Evolutionary conservation across 2,329 filamentous ascomycete genomes (phyloP).

Genomic region (Pseudofabraea citricarpa): DNA sequence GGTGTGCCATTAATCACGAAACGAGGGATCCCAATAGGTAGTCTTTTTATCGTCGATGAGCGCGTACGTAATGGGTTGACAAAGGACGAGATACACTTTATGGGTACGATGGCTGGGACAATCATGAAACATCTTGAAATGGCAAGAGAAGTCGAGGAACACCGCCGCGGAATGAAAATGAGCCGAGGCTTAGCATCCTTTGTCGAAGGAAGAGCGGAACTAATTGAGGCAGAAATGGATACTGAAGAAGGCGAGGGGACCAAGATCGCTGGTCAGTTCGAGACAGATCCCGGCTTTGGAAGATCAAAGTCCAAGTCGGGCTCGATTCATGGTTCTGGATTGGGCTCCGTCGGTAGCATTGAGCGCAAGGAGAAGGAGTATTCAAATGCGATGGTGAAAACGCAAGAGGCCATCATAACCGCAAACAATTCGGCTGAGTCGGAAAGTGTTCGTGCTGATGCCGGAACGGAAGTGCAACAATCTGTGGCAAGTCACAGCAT

Average conservation of each 20-base stretch:
- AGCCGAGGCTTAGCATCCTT: conserved; percentile 49
- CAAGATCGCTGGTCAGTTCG: conserved; percentile 24
- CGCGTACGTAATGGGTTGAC: conserved; percentile 46
- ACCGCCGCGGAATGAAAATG: conserved; percentile 49
- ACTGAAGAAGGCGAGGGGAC: conserved; percentile 22
- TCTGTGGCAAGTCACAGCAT: conserved; percentile 2
- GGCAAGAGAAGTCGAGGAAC: conserved; percentile 47
- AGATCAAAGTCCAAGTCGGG: conserved; percentile 14
- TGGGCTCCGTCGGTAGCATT: conserved; percentile 7
- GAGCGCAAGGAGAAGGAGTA: conserved; percentile 22
- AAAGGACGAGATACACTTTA: conserved; percentile 44
- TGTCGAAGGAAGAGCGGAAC: conserved; percentile 38
- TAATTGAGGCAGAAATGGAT: conserved; percentile 23
- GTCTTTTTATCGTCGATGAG: conserved; percentile 55
- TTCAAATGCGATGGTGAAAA: conserved; percentile 12
- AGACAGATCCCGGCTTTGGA: conserved; percentile 13
- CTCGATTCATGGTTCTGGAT: conserved; percentile 8
- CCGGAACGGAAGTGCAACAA: conserved; percentile 3
- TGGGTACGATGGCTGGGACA: conserved; percentile 52
- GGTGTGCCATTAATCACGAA: conserved; percentile 28
- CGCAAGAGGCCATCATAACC: conserved; percentile 13
- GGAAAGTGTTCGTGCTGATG: conserved; percentile 8
- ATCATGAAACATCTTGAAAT: conserved; percentile 59
- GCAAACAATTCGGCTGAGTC: not conserved
- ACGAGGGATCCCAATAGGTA: conserved; percentile 44